A percentile compares a stretch with the other conserved stretches of the same genome.
Evolutionary conservation across 805 yeast genomes (phyloP).

Genomic region (Osmozyma mogii): DNA sequence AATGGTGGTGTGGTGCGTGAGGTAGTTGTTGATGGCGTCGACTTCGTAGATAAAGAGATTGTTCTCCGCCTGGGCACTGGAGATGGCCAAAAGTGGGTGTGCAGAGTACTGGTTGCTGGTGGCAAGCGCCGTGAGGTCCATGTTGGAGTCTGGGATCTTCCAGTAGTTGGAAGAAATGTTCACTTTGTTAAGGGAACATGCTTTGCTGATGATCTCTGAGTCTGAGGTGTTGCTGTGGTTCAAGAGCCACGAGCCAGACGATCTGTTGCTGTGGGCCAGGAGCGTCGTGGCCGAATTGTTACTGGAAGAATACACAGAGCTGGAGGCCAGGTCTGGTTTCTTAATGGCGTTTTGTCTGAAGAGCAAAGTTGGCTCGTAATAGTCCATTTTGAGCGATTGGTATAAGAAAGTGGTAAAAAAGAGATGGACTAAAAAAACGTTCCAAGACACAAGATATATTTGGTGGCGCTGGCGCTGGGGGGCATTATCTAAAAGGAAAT

Average conservation of each 20-base stretch:
- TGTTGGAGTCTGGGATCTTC: slow-evolving; percentile 36
- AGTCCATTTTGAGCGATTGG: slow-evolving; percentile 9
- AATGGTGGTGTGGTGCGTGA: slow-evolving; percentile 55
- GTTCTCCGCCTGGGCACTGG: slow-evolving; percentile 37
- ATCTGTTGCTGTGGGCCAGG: slow-evolving; percentile 3
- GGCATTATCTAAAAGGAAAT: too few relatives aligned
- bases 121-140: slow-evolving; percentile 40
- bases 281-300: not conserved
- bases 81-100: slow-evolving; percentile 40
- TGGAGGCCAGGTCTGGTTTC: slow-evolving; percentile 5
- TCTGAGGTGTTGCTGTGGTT: slow-evolving; percentile 18
- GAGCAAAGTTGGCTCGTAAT: slow-evolving; percentile 34
- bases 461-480: too few relatives aligned
- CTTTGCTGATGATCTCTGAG: slow-evolving; percentile 31
- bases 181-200: slow-evolving; percentile 32
- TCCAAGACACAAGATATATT: too few relatives aligned
- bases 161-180: slow-evolving; percentile 39
- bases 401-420: too few relatives aligned
- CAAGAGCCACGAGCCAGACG: slow-evolving; percentile 23
- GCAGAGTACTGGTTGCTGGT: slow-evolving; percentile 12
- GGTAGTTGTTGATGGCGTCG: slow-evolving; percentile 27
- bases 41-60: slow-evolving; percentile 48
- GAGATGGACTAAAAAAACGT: too few relatives aligned
- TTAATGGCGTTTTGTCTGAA: slow-evolving; percentile 35
- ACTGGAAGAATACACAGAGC: not conserved